These are phyloP conservation scores for Vanrija humicola DNA, from an alignment of 1,284 basidiomycete species.

Conservation along the genomic window DNA sequence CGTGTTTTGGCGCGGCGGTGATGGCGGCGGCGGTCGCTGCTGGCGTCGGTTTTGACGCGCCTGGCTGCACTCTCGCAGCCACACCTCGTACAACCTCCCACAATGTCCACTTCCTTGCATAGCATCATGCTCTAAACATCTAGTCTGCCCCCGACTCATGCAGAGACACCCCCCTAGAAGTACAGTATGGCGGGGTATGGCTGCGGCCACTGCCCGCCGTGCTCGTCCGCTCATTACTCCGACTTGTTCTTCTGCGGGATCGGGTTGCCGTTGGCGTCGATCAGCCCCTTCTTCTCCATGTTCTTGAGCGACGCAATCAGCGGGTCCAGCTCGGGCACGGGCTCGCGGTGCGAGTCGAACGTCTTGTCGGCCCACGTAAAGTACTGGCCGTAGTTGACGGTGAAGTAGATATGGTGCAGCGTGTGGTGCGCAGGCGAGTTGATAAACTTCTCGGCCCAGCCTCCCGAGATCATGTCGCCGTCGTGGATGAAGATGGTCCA, in stretches of 20 bases:
- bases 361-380: slow-evolving; percentile 91
- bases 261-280: slow-evolving; percentile 32
- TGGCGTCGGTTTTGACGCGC: too few species aligned
- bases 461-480: slow-evolving; percentile 98
- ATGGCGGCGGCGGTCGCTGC: too few species aligned
- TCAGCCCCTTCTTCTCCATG: slow-evolving; percentile 48
- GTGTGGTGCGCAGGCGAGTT: slow-evolving; percentile 98
- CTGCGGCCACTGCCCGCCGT: too few species aligned
- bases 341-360: slow-evolving; percentile 82
- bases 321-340: slow-evolving; percentile 78
- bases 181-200: too few species aligned
- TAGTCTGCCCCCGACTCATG: too few species aligned
- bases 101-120: too few species aligned
- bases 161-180: too few species aligned
- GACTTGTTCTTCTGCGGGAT: slow-evolving; percentile 23
- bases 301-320: slow-evolving; percentile 58
- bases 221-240: not conserved
- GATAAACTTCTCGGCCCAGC: slow-evolving; percentile 77
- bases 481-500: slow-evolving; percentile 97
- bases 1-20: too few species aligned
- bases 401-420: slow-evolving; percentile 92
- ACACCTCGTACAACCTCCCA: too few species aligned
- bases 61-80: too few species aligned
- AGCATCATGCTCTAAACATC: too few species aligned
- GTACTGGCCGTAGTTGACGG: slow-evolving; percentile 94